A percentile compares a stretch with the other conserved stretches of the same genome.
Evolutionary conservation across 108 stramenopile species (phyloP).

Genomic region (Schizochytrium sp.): DNA sequence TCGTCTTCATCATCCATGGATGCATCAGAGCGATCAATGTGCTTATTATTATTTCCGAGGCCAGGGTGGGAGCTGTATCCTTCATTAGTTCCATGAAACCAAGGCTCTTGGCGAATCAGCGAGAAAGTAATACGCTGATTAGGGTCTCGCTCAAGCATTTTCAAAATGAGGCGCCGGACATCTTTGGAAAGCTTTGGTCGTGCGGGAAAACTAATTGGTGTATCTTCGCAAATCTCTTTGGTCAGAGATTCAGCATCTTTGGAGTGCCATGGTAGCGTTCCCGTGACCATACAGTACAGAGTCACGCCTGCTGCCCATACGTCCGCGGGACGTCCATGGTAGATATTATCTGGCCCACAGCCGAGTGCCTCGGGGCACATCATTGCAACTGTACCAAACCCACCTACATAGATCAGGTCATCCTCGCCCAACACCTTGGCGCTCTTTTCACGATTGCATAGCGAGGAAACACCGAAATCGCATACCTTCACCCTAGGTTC

Average conservation of each 20-base stretch:
- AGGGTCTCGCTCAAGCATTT: conserved; percentile 22
- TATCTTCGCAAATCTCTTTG: not conserved
- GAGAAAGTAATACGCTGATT: conserved; percentile 33
- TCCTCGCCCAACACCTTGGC: conserved; percentile 61
- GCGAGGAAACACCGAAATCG: conserved; percentile 77
- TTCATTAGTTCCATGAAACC: not conserved
- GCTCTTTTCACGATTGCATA: conserved; percentile 76
- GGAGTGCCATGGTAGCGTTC: conserved; percentile 32
- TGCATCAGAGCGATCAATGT: not conserved
- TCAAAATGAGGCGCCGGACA: not conserved
- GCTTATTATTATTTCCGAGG: not conserved
- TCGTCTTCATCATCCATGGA: not conserved
- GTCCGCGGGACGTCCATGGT: conserved; percentile 47
- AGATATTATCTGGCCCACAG: conserved; percentile 1
- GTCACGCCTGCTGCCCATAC: conserved; percentile 56
- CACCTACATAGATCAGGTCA: conserved; percentile 32
- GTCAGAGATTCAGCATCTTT: not conserved
- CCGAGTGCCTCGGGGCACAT: conserved; percentile 28
- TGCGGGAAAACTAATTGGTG: not conserved
- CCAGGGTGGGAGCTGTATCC: not conserved
- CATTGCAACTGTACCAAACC: not conserved
- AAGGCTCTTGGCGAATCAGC: conserved; percentile 39
- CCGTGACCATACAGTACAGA: conserved; percentile 35
- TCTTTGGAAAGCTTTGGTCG: conserved; percentile 34
- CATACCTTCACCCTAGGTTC: conserved; percentile 76